Base-by-base conservation (phyloP, 2,329 filamentous ascomycete species). In the Trichoderma arundinaceum region DNA sequence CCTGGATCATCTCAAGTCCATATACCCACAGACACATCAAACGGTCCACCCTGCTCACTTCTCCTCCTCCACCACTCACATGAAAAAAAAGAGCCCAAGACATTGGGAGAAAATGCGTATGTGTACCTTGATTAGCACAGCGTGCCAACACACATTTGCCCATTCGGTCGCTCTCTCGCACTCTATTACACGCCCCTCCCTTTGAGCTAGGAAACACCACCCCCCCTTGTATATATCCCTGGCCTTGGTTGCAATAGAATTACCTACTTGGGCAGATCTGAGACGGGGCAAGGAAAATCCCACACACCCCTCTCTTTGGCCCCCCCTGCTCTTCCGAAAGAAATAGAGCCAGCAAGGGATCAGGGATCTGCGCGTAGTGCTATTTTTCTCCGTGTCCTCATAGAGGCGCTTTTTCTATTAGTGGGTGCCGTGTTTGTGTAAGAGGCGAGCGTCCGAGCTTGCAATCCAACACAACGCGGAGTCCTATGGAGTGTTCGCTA, bases 301-400 rank as follows among this genome's bases (percentile, higher is more conserved):
- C 15, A 44, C 13, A 44, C 17, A 22, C 52, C 33, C 53, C 35
- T 28, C 17, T 9, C 51, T 15, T 19, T 38, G 22, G 15, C 17
- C 19, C 19, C 44, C 15, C 33, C 44, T 41, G 19, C 54, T 41
- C 6, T 13, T 32, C 15, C 57, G 43, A 35, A 2, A 38, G 7
- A 17, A 28, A 28, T 28, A 28, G 33, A 10, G 3, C 15, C 10
- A 59, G 43, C 32, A 49, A 41, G 15, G 44, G 46, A 19, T 32
- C 57, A 51, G 51, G 57, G 57, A 60, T 60, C 57, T 60, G 15
- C 57, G 35, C 57, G 22, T 60, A 49, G 35, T n/a, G n/a, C n/a
- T n/a, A n/a, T n/a, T n/a, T n/a, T n/a, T n/a, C n/a, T n/a, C n/a
- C n/a, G n/a, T n/a, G n/a, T n/a, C n/a, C n/a, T n/a, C n/a, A n/a